Evolutionary conservation across 1,139 yeast genomes (phyloP).

Genomic region (Hansenula sp.): DNA sequence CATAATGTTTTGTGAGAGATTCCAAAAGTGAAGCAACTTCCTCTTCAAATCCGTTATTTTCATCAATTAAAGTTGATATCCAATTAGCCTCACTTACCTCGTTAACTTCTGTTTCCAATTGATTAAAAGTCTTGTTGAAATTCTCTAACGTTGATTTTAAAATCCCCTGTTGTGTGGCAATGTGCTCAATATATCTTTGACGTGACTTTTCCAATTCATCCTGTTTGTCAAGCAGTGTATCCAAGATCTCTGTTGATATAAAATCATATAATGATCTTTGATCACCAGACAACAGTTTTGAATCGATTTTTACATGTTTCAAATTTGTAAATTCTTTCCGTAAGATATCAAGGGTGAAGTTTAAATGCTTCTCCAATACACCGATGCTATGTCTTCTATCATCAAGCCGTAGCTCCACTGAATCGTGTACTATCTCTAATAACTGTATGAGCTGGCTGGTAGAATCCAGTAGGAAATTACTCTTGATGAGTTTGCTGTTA

Average conservation of each 20-base stretch:
- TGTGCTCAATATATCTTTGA: constrained; percentile 16
- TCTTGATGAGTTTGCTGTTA: constrained; percentile 25
- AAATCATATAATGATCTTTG: constrained; percentile 36
- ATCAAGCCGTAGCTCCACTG: constrained; percentile 27
- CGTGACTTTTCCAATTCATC: constrained; percentile 19
- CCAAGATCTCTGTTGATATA: constrained; percentile 35
- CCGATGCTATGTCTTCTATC: constrained; percentile 23
- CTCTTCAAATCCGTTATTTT: constrained; percentile 53
- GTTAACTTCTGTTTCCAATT: constrained; percentile 17
- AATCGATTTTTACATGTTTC: constrained; percentile 26
- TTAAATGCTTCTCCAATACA: constrained; percentile 24
- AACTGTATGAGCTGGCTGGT: constrained; percentile 30
- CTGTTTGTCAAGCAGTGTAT: constrained; percentile 25
- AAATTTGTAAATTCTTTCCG: constrained; percentile 27
- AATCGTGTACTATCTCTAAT: constrained; percentile 27
- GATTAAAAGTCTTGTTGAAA: constrained; percentile 14
- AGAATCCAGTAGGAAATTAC: constrained; percentile 30
- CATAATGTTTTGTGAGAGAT: constrained; percentile 77
- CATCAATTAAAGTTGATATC: constrained; percentile 22
- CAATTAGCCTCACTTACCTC: constrained; percentile 7
- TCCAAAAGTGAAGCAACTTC: constrained; percentile 69
- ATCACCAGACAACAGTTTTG: constrained; percentile 19
- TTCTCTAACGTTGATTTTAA: constrained; percentile 16
- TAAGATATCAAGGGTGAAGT: constrained; percentile 29
- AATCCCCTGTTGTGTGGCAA: constrained; percentile 12